Conservation (phyloP, 106 monocot genomes). For the Platanthera guangdongensis region DNA sequence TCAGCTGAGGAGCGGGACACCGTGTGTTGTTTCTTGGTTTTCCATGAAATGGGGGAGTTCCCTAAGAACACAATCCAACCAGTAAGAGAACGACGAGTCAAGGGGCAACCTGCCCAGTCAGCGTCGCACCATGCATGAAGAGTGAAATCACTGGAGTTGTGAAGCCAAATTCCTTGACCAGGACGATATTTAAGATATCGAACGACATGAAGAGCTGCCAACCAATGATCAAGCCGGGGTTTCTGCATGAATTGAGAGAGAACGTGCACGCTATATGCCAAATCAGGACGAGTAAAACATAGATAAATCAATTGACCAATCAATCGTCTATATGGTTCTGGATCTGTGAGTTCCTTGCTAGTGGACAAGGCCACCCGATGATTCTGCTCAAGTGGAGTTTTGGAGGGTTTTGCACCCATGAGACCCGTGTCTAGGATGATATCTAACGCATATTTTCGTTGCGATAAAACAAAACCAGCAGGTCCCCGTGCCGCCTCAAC, state of each 20-base stretch:
- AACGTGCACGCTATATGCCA: neutral
- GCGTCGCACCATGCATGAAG: neutral
- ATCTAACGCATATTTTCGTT: neutral
- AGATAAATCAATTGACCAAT: neutral
- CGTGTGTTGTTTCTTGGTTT: too few species aligned
- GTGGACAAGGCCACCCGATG: neutral
- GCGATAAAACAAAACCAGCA: too few species aligned
- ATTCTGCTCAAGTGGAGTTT: neutral
- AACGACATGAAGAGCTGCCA: neutral
- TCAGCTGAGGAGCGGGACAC: too few species aligned
- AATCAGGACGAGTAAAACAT: neutral
- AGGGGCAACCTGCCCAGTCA: neutral
- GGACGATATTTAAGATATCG: neutral
- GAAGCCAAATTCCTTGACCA: neutral
- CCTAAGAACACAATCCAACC: too few species aligned
- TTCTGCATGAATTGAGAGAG: slow-evolving; percentile 1
- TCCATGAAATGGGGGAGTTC: too few species aligned
- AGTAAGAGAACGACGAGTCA: too few species aligned
- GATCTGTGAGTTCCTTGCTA: neutral
- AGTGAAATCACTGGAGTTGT: neutral
- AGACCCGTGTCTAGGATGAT: neutral
- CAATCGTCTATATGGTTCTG: neutral
- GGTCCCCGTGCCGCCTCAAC: neutral
- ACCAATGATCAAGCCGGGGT: neutral
- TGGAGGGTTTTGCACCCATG: neutral